A percentile compares a stretch with the other conserved stretches of the same genome.
Conservation (phyloP, 2,329 filamentous ascomycete genomes). For the Pseudogymnoascus sp. region DNA sequence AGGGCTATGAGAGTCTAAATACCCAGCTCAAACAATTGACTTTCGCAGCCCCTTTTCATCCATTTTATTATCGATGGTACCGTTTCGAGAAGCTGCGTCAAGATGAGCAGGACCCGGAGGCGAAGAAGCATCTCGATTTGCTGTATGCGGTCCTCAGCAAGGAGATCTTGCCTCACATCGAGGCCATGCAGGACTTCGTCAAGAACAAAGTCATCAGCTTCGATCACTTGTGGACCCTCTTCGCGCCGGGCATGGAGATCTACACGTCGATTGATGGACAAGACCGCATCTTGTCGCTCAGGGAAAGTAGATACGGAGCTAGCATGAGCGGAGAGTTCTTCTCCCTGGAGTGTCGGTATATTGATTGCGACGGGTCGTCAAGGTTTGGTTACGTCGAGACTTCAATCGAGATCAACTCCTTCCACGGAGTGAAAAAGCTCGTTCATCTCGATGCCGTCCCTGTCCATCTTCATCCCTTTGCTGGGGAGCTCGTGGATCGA, state of each 20-base stretch:
- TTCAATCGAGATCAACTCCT: conserved; percentile 14
- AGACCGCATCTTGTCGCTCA: conserved; percentile 13
- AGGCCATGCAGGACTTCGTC: conserved; percentile 24
- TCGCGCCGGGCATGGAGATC: conserved; percentile 16
- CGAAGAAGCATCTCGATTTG: conserved; percentile 26
- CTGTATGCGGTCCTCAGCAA: conserved; percentile 27
- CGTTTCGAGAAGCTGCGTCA: conserved; percentile 21
- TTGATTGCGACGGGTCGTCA: conserved; percentile 15
- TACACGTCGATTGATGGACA: conserved; percentile 17
- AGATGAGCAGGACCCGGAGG: conserved; percentile 23
- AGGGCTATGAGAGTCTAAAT: conserved; percentile 27
- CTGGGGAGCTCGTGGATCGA: conserved; percentile 10
- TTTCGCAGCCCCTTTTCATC: conserved; percentile 29
- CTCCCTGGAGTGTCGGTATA: conserved; percentile 14
- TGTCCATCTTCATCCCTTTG: conserved; percentile 14
- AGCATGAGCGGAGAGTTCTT: conserved; percentile 17
- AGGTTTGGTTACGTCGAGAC: conserved; percentile 16
- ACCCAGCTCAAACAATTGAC: conserved; percentile 27
- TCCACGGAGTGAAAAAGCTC: conserved; percentile 13
- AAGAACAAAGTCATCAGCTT: conserved; percentile 35
- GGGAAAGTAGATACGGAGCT: conserved; percentile 21
- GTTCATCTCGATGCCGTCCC: conserved; percentile 15
- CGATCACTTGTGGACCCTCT: conserved; percentile 36
- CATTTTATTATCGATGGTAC: conserved; percentile 31
- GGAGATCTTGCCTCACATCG: conserved; percentile 20